Evolutionary conservation across 768 basidiomycete species (phyloP), one percentile per base, ranked within the genome.

Genomic region (Tephrocybe sp.): DNA sequence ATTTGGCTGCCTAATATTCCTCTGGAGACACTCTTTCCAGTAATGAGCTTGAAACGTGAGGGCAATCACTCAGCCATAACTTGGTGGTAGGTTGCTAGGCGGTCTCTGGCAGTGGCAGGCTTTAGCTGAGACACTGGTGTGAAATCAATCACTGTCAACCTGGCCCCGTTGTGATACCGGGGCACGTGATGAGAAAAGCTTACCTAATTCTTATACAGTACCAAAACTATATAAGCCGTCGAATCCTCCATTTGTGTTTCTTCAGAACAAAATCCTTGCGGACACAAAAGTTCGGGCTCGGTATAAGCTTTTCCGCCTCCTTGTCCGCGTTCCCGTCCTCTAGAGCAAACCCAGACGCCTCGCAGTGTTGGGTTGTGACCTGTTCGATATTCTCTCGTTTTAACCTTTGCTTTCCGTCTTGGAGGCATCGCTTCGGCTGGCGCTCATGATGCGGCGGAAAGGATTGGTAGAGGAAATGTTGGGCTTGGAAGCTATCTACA

Each of bases 311-410:
- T 77, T 79, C 84, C 85, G 83, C 79, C 80, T 90, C 82, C 88
- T 82, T 80, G 88, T 80, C 86, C 90, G 90, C 90, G 90, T 92
- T 90, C 88, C 88, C 86, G 88, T 90, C 85, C 81, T 78, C 87
- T 76, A 89, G 78, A 90, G 31, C 54, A 61, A 82, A 50, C 66
- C 67, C 48, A 71, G 68, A 71, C 65, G 64, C 64, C 52, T 27
- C 59, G 29, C 47, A 60, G 64, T 56, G 59, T 64, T 57, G 70
- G 70, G 40, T 67, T 56, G 60, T 66, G 49, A 60, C 57, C 56
- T 59, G 62, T 56, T 66, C 53, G 53, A 58, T 57, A 53, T 60
- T 58, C 61, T 62, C 65, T 77, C 67, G 72, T 57, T 74, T 70
- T 65, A 71, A 74, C 73, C 73, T 56, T 68, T 68, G 63, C 59